A percentile compares a stretch with the other conserved stretches of the same genome.
These are phyloP conservation scores for Agastache rugosa DNA, from an alignment of 257 asterid species.

Conservation along the genomic window DNA sequence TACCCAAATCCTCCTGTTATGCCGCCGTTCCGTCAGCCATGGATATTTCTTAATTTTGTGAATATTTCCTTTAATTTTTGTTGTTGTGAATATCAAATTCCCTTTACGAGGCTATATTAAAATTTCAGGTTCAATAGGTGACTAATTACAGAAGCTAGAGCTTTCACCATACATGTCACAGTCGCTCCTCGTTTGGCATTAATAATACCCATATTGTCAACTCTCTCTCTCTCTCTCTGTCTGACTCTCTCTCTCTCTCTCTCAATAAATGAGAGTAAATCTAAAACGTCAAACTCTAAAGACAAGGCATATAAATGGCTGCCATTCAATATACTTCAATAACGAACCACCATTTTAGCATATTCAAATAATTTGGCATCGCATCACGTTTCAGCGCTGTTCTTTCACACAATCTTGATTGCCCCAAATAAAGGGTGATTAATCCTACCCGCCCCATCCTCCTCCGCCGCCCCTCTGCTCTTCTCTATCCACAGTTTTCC, in stretches of 20 bases:
- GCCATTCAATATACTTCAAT: constrained; percentile 8
- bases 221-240: constrained; percentile 32
- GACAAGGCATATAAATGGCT: constrained; percentile 14
- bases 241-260: constrained; percentile 27
- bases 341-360: constrained; percentile 3
- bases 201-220: constrained; percentile 25
- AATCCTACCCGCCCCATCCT: not conserved
- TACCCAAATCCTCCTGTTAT: not conserved
- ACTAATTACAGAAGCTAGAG: not conserved
- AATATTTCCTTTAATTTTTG: too few species aligned
- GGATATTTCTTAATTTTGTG: too few species aligned
- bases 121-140: not conserved
- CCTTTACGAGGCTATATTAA: not conserved
- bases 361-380: constrained; percentile 1
- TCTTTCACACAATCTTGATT: constrained; percentile 10
- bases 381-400: not conserved
- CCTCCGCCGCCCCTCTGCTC: not conserved
- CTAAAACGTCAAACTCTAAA: constrained; percentile 30
- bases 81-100: too few species aligned
- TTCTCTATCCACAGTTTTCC: not conserved
- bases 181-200: not conserved
- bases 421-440: not conserved
- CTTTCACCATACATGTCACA: not conserved
- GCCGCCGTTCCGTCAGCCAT: too few species aligned
- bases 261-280: constrained; percentile 22